Evolutionary conservation across 495 filamentous ascomycete genomes (phyloP).

Genomic region (Penicillium macrosclerotiorum): DNA sequence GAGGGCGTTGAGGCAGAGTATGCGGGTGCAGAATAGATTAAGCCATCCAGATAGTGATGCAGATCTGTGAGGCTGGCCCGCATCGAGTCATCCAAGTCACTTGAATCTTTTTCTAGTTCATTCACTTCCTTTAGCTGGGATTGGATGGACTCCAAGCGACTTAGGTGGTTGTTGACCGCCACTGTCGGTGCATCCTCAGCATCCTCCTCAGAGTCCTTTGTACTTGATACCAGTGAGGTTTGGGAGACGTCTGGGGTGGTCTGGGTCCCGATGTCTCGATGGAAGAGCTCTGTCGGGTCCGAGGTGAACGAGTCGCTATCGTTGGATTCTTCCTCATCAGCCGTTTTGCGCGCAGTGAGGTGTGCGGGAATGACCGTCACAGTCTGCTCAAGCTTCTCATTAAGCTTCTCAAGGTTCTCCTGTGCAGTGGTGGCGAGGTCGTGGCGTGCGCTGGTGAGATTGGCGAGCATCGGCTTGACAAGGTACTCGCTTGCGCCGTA

Average conservation of each 20-base stretch:
- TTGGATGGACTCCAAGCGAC: constrained; percentile 44
- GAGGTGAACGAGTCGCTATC: constrained; percentile 48
- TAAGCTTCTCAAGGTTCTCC: constrained; percentile 64
- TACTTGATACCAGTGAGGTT: constrained; percentile 10
- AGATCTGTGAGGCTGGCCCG: constrained; percentile 44
- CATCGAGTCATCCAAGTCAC: constrained; percentile 44
- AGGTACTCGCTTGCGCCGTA: constrained; percentile 83
- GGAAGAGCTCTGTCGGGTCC: constrained; percentile 84
- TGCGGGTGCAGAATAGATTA: constrained; percentile 45
- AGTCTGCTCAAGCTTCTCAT: constrained; percentile 66
- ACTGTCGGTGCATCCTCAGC: constrained; percentile 20
- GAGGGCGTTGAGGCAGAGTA: constrained; percentile 30
- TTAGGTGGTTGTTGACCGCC: constrained; percentile 38
- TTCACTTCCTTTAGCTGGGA: constrained; percentile 55
- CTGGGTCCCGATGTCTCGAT: constrained; percentile 85
- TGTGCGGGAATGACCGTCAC: constrained; percentile 62
- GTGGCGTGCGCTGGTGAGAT: constrained; percentile 73
- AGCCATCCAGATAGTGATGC: constrained; percentile 49
- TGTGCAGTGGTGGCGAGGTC: constrained; percentile 68
- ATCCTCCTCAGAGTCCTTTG: constrained; percentile 10
- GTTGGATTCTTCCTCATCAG: constrained; percentile 46
- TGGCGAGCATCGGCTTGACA: constrained; percentile 77
- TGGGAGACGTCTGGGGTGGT: constrained; percentile 58
- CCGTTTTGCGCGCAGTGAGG: constrained; percentile 26
- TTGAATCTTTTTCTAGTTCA: constrained; percentile 45